Evolutionary conservation across 1,284 basidiomycete species (phyloP).

Genomic region (Pseudozyma hubeiensis): DNA sequence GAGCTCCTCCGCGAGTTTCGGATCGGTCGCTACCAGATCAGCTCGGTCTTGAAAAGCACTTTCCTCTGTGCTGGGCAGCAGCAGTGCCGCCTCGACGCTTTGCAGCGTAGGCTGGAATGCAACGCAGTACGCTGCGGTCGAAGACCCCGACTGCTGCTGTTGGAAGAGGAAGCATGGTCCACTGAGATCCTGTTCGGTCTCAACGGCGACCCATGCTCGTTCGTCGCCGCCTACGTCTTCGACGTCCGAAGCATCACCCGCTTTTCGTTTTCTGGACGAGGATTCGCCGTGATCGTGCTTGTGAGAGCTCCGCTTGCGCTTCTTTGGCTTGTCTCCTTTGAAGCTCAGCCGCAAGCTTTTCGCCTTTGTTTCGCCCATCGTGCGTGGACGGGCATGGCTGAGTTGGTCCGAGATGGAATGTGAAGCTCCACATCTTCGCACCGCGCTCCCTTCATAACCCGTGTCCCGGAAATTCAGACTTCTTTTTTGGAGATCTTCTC

Average conservation of each 20-base stretch:
- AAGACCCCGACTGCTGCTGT: not conserved
- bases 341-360: constrained; percentile 48
- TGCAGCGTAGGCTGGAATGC: constrained; percentile 44
- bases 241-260: constrained; percentile 37
- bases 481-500: no score
- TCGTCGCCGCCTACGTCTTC: constrained; percentile 56
- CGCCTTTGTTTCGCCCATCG: constrained; percentile 23
- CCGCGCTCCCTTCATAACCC: no score
- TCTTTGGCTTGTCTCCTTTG: constrained; percentile 51
- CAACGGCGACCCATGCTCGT: constrained; percentile 54
- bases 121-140: constrained; percentile 14
- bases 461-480: not conserved
- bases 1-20: constrained; percentile 34
- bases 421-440: not conserved
- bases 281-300: constrained; percentile 13
- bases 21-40: constrained; percentile 23
- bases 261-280: constrained; percentile 28
- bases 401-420: not conserved
- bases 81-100: constrained; percentile 27
- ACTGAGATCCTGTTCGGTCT: constrained; percentile 32
- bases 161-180: constrained; percentile 53
- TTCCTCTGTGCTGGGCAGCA: constrained; percentile 15
- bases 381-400: constrained; percentile 1
- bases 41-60: constrained; percentile 8
- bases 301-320: constrained; percentile 26